Conservation (phyloP, 1,284 basidiomycete genomes). For the Rhodotorula sp. region DNA sequence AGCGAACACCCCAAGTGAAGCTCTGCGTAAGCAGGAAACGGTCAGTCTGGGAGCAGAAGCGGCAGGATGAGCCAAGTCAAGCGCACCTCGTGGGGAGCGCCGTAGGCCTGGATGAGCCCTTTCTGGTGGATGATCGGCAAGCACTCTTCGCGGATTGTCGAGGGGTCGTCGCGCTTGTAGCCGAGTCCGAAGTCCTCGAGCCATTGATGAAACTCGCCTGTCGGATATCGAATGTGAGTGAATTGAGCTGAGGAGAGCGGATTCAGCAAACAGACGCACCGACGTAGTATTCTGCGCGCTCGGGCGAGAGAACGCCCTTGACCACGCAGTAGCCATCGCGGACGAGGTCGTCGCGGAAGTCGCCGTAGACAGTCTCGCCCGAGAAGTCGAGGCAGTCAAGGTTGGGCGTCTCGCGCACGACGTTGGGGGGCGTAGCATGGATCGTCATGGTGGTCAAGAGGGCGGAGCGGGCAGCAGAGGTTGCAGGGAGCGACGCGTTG, state of each 20-base stretch:
- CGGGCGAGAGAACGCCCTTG: constrained; percentile 46
- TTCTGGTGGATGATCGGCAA: constrained; percentile 35
- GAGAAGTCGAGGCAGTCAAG: constrained; percentile 25
- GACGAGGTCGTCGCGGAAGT: constrained; percentile 24
- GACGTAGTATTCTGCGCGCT: constrained; percentile 48
- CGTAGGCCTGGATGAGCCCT: constrained; percentile 12
- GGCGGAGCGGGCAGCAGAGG: not conserved
- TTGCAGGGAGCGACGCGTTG: too few relatives aligned
- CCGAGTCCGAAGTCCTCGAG: constrained; percentile 45
- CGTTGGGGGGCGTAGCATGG: constrained; percentile 13
- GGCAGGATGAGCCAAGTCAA: not conserved
- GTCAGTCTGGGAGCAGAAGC: too few relatives aligned
- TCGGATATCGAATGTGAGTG: too few relatives aligned
- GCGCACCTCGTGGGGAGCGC: constrained; percentile 2
- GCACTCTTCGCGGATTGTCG: constrained; percentile 43
- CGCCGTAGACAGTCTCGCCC: constrained; percentile 13
- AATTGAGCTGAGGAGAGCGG: constrained; percentile 9
- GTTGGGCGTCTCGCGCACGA: constrained; percentile 19
- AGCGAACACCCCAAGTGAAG: constrained; percentile 25
- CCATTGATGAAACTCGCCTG: not conserved
- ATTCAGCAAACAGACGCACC: constrained; percentile 1
- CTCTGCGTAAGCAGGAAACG: not conserved
- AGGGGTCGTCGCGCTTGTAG: constrained; percentile 46
- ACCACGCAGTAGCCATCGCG: constrained; percentile 49
- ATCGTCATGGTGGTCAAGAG: not conserved